These are phyloP conservation scores for Mucor lusitanicus DNA, from an alignment of 371 early-diverging fungal species.

Conservation along the genomic window DNA sequence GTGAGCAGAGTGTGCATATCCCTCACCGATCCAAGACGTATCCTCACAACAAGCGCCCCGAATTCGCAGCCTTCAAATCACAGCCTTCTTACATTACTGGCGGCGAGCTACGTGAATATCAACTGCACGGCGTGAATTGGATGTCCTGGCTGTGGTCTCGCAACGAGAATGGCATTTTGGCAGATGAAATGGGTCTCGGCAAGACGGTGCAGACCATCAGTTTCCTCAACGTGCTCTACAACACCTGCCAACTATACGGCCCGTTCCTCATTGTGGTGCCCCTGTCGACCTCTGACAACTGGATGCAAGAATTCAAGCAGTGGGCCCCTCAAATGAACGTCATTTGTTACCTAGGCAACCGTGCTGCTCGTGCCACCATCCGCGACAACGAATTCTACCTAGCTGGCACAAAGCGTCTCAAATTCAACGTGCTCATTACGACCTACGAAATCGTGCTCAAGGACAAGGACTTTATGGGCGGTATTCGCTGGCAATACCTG, in stretches of 20 bases:
- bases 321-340: conserved; percentile 96
- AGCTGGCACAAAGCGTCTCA: conserved; percentile 54
- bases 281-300: conserved; percentile 90
- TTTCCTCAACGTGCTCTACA: conserved; percentile 92
- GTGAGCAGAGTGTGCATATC: conserved; percentile 70
- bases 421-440: conserved; percentile 92
- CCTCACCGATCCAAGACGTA: conserved; percentile 71
- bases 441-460: conserved; percentile 95
- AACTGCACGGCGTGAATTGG: conserved; percentile 98
- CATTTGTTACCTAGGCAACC: conserved; percentile 88
- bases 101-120: conserved; percentile 96
- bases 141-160: conserved; percentile 97
- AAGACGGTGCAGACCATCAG: conserved; percentile 99
- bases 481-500: conserved; percentile 83
- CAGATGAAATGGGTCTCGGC: conserved; percentile 96
- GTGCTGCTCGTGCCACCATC: conserved; percentile 78
- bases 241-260: conserved; percentile 83
- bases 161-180: conserved; percentile 95
- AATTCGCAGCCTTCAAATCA: conserved; percentile 71
- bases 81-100: conserved; percentile 87
- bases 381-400: conserved; percentile 92
- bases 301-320: conserved; percentile 91
- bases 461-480: conserved; percentile 78
- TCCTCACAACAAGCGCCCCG: conserved; percentile 63
- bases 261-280: conserved; percentile 97